A percentile compares a stretch with the other conserved stretches of the same genome.
These are phyloP conservation scores for Fusarium sp. DNA, from an alignment of 2,329 filamentous ascomycete genomes.

Conservation along the genomic window DNA sequence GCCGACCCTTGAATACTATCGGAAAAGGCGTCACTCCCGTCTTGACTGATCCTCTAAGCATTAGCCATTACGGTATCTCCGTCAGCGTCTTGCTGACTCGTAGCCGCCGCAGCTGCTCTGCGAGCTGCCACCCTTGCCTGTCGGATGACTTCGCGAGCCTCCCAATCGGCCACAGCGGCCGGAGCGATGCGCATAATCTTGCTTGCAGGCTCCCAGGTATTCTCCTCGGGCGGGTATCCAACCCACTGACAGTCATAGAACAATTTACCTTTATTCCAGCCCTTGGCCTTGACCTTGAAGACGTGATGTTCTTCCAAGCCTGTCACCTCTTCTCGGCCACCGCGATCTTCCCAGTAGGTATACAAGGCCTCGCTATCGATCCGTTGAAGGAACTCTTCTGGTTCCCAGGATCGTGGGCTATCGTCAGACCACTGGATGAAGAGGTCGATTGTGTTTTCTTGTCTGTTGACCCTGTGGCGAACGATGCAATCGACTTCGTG, in stretches of 20 bases:
- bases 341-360: background rate
- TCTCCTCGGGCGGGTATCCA: background rate
- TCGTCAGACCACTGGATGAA: background rate
- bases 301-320: background rate
- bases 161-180: background rate
- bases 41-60: accelerated
- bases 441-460: background rate
- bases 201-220: background rate
- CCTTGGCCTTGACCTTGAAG: background rate
- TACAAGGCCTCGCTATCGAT: accelerated
- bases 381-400: accelerated
- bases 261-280: accelerated
- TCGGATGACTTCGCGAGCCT: accelerated
- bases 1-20: background rate
- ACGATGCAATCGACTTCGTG: background rate
- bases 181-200: background rate
- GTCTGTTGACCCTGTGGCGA: accelerated
- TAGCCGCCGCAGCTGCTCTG: background rate
- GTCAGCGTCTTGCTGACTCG: accelerated
- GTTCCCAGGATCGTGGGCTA: background rate
- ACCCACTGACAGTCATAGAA: background rate
- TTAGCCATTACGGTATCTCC: accelerated
- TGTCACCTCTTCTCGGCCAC: background rate
- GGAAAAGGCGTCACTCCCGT: accelerated
- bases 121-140: background rate